Evolutionary conservation across 371 early-diverging fungal genomes (phyloP).

Genomic region (Entomophthora muscae): DNA sequence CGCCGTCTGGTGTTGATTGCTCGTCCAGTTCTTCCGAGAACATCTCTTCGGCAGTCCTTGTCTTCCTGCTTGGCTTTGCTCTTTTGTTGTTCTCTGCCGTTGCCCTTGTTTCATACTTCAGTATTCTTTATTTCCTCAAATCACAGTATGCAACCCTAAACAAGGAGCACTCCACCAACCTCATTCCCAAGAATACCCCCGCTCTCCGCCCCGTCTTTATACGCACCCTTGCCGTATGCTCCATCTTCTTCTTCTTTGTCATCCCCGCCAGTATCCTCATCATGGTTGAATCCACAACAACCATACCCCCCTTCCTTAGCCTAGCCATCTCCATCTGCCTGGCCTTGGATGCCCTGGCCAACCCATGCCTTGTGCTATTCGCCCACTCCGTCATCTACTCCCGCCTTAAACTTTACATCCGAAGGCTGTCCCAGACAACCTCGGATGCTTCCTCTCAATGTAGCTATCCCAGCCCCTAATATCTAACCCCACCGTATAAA

Average conservation of each 20-base stretch:
- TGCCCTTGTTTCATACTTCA: background rate
- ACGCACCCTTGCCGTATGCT: background rate
- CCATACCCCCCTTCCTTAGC: background rate
- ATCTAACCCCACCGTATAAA: no score
- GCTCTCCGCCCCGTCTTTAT: background rate
- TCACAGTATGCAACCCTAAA: background rate
- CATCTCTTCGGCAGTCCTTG: background rate
- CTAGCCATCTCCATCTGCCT: background rate
- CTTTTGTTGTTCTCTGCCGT: background rate
- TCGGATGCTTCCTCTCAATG: no score
- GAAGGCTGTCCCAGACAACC: no score
- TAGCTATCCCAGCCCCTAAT: no score
- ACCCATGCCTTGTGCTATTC: background rate
- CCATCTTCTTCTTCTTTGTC: background rate
- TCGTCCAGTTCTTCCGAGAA: background rate
- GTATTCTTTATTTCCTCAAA: background rate
- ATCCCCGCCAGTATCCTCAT: background rate
- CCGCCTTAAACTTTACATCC: background rate
- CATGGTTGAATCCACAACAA: background rate
- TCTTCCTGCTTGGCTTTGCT: background rate
- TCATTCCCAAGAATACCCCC: background rate
- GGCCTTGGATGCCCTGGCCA: background rate
- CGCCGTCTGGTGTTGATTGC: background rate
- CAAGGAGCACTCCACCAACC: background rate
- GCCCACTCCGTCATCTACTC: background rate